Conservation (phyloP, 2,329 filamentous ascomycete species). For the Calonectria crousiana region DNA sequence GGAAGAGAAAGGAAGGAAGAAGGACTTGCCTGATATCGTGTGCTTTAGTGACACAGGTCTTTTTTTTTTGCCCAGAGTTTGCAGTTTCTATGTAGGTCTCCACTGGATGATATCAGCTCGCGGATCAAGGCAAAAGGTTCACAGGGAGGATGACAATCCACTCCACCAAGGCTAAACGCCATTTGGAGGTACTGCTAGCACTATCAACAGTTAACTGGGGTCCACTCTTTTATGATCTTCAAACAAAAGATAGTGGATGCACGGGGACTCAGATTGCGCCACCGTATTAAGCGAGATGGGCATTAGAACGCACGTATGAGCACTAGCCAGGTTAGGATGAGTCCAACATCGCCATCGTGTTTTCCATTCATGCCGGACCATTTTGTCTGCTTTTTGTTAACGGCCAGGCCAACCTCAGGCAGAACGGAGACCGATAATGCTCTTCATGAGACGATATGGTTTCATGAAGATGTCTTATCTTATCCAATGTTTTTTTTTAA, state of each 20-base stretch:
- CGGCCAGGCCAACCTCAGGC: not conserved
- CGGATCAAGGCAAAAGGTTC: too few relatives aligned
- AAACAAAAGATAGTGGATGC: not conserved
- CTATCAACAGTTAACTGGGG: too few relatives aligned
- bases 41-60: too few relatives aligned
- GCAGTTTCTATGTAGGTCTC: too few relatives aligned
- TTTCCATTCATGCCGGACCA: not conserved
- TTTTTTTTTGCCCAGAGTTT: too few relatives aligned
- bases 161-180: not conserved
- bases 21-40: too few relatives aligned
- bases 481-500: not conserved
- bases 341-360: not conserved
- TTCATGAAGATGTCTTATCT: not conserved
- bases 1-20: too few relatives aligned
- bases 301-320: too few relatives aligned
- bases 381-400: not conserved
- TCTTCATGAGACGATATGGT: not conserved
- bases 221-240: too few relatives aligned
- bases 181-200: not conserved
- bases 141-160: too few relatives aligned
- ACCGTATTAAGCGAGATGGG: not conserved
- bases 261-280: not conserved
- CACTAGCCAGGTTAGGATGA: not conserved
- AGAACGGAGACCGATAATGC: too few relatives aligned
- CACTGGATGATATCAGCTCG: too few relatives aligned